phyloP scores from a whole-genome alignment of 2,329 filamentous ascomycete genomes.

The Pseudocercospora macadamiae region DNA sequence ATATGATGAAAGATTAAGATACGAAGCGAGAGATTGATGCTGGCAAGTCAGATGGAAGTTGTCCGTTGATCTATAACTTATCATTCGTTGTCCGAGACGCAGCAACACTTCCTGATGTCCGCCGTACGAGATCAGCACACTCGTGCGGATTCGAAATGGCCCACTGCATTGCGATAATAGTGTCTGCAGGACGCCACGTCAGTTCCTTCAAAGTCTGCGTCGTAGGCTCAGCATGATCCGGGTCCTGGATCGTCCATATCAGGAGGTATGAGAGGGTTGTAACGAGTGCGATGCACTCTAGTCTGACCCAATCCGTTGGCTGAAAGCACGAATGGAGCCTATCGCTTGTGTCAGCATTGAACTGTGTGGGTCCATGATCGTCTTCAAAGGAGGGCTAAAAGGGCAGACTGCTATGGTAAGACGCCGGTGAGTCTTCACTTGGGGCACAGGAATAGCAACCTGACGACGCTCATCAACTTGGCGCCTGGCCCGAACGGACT shows the following conservation, averaged over 20 bases:
- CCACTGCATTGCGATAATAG: slow-evolving; percentile 6
- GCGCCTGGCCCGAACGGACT: neutral
- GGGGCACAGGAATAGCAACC: neutral
- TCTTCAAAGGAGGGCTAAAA: neutral
- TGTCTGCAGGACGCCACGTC: slow-evolving; percentile 7
- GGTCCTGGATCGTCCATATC: neutral
- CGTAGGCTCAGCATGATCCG: neutral
- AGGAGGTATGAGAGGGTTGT: neutral
- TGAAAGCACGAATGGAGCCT: neutral
- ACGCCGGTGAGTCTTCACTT: neutral
- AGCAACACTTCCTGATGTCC: neutral
- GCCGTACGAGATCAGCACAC: neutral
- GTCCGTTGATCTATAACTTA: slow-evolving; percentile 7
- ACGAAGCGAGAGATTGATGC: slow-evolving; percentile 1
- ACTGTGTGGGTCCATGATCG: neutral
- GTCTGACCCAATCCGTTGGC: neutral
- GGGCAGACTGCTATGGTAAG: neutral
- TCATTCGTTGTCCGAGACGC: neutral
- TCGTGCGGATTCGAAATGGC: slow-evolving; percentile 1
- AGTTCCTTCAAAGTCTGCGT: neutral
- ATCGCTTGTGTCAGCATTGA: neutral
- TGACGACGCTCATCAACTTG: slow-evolving; percentile 6
- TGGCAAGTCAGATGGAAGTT: neutral
- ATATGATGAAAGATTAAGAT: too few species aligned
- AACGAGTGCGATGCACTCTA: neutral